Evolutionary conservation across 176 grass and related monocot species (phyloP).

Genomic region (Lolium rigidum): DNA sequence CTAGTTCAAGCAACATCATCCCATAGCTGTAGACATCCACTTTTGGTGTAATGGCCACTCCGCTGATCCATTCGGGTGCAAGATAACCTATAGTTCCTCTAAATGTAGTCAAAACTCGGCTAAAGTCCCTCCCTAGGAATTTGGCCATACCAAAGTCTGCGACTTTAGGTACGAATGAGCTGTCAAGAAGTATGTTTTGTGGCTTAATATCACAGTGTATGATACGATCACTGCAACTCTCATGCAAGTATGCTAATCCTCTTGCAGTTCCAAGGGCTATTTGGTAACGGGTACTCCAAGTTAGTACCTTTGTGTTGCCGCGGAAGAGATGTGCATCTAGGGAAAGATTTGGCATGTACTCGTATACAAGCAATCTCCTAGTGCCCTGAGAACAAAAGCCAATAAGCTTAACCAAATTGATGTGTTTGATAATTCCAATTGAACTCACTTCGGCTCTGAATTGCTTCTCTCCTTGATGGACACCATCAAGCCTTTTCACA

Average conservation of each 20-base stretch:
- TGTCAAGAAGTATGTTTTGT: slow-evolving; percentile 23
- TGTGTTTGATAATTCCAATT: slow-evolving; percentile 52
- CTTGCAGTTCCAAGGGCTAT: slow-evolving; percentile 4
- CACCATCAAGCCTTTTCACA: slow-evolving; percentile 46
- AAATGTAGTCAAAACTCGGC: slow-evolving; percentile 50
- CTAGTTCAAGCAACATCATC: slow-evolving; percentile 60
- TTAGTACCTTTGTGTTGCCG: background rate
- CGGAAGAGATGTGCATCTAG: slow-evolving; percentile 49
- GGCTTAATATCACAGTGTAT: slow-evolving; percentile 35
- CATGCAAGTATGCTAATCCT: slow-evolving; percentile 29
- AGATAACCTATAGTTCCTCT: slow-evolving; percentile 59
- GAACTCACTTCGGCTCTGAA: slow-evolving; percentile 60
- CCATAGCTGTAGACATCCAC: slow-evolving; percentile 60
- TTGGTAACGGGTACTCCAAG: slow-evolving; percentile 43
- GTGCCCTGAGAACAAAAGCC: slow-evolving; percentile 44
- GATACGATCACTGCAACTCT: background rate
- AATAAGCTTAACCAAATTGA: slow-evolving; percentile 55
- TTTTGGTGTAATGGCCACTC: slow-evolving; percentile 48
- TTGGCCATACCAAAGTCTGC: slow-evolving; percentile 33
- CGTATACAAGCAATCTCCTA: slow-evolving; percentile 47
- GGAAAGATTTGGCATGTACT: slow-evolving; percentile 54
- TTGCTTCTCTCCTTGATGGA: slow-evolving; percentile 47
- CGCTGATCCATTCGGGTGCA: slow-evolving; percentile 58
- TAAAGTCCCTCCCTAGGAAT: slow-evolving; percentile 52
- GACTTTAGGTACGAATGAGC: background rate